phyloP scores from a whole-genome alignment of 2,329 filamentous ascomycete genomes.

The Malbranchea cinnamomea region DNA sequence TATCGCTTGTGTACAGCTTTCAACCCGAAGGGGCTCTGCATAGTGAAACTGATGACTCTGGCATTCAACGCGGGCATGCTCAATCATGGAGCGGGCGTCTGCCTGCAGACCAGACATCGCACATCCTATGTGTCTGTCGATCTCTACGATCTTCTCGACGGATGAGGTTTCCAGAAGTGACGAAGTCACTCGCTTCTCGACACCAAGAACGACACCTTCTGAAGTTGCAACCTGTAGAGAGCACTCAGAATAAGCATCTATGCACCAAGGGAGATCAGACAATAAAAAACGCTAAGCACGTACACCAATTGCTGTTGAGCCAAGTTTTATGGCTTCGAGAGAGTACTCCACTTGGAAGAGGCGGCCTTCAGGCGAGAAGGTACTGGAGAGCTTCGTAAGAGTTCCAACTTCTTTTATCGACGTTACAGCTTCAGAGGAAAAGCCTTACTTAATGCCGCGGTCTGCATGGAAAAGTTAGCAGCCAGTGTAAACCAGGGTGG shows the following conservation, averaged over 20 bases:
- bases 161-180: constrained; percentile 94
- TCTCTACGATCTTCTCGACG: constrained; percentile 99
- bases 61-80: constrained; percentile 93
- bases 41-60: constrained; percentile 98
- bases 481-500: constrained; percentile 4
- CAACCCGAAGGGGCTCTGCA: constrained; percentile 83
- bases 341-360: constrained; percentile 99
- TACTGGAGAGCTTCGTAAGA: constrained; percentile 41
- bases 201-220: constrained; percentile 87
- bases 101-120: constrained; percentile 97
- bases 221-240: constrained; percentile 60
- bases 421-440: constrained; percentile 8
- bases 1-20: constrained; percentile 97
- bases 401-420: constrained; percentile 8
- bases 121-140: constrained; percentile 96
- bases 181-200: constrained; percentile 97
- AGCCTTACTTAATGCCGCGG: constrained; percentile 85
- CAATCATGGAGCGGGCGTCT: constrained; percentile 92
- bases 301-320: constrained; percentile 92
- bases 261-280: constrained; percentile 2
- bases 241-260: constrained; percentile 3
- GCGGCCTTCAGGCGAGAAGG: constrained; percentile 98
- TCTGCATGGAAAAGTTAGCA: constrained; percentile 43
- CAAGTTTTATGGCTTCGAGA: constrained; percentile 98
- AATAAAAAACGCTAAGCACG: constrained; percentile 12